Conservation (phyloP, 2,329 filamentous ascomycete species). For the Arthrobotrys sphaeroides region DNA sequence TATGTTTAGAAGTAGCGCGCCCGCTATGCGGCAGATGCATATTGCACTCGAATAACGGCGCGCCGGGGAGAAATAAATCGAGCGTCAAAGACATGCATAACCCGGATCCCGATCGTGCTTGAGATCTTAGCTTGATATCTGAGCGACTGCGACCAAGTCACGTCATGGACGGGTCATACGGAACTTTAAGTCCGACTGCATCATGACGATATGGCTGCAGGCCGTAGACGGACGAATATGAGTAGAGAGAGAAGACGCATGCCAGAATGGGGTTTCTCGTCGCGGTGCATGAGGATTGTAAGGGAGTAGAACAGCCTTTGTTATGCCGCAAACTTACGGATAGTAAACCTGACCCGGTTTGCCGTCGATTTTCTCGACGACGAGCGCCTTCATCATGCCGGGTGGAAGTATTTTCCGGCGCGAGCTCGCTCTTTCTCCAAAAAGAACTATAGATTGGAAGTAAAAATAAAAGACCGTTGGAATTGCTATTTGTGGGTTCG, state of each 20-base stretch:
- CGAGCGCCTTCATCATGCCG: slow-evolving; percentile 68
- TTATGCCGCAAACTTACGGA: slow-evolving; percentile 65
- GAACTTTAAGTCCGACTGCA: slow-evolving; percentile 5
- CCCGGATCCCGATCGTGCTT: slow-evolving; percentile 23
- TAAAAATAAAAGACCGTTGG: background rate
- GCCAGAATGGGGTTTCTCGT: slow-evolving; percentile 13
- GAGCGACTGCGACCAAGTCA: slow-evolving; percentile 19
- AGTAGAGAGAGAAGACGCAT: background rate
- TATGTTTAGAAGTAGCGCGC: slow-evolving; percentile 53
- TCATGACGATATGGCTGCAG: background rate
- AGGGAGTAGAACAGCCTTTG: slow-evolving; percentile 44
- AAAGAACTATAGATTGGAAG: background rate
- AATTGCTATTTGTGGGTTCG: slow-evolving; percentile 20
- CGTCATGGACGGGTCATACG: slow-evolving; percentile 30
- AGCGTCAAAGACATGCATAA: slow-evolving; percentile 34
- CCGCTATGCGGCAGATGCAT: slow-evolving; percentile 45
- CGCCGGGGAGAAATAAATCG: background rate
- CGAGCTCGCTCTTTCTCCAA: slow-evolving; percentile 29
- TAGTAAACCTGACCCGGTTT: slow-evolving; percentile 91
- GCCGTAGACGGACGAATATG: too few species aligned
- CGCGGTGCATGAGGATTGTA: slow-evolving; percentile 31
- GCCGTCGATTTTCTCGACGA: slow-evolving; percentile 75
- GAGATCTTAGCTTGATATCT: slow-evolving; percentile 20
- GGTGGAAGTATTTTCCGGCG: background rate
- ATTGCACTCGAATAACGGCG: too few species aligned